Evolutionary conservation across 108 stramenopile genomes (phyloP), one percentile per base, ranked within the genome.

Genomic region (Aurantiochytrium sp.): DNA sequence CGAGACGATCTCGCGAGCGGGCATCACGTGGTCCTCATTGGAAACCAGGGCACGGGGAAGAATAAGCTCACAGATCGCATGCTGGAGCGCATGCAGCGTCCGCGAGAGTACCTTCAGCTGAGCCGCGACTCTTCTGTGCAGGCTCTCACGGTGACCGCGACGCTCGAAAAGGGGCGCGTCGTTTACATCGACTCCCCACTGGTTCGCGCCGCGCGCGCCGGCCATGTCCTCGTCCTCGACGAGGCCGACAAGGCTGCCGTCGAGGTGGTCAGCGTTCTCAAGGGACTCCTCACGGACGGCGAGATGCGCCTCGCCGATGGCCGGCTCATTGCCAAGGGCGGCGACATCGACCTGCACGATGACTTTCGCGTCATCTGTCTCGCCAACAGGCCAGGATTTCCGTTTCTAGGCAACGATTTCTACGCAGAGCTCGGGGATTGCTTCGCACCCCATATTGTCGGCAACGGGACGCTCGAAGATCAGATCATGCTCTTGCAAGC

Each of bases 31-130:
- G 86, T 96, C 32, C 88, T 96, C 22, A 88, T 95, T 8, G 97
- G 97, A 0, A 94, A 95, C 87, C 97, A 97, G 90, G 97, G 97
- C n/a, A 95, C 95, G 10, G 97, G 97, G 52, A 97, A 97, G 86
- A 97, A 97, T 90, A 92, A 89, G 59, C 87, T 96, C 54, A 92
- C 94, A 36, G 96, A 97, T 89, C 32, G 92, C 10, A 87, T 96
- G 36, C 90, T 94, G 12, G 88, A 92, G 55, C 89, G 90, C 30
- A 68, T 92, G 15, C 89, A 94, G 36, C 93, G 90, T 32, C 96
- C 96, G 87, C 92, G 96, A 45, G 96, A 97, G 92, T 97, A 97
- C 88, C 87, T 96, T 36, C 97, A 97, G 86, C 93, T 97, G 4
- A 96, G 96, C 88, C 90, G 97, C 68, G 97, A 97, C 91, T 92